Conservation (phyloP, 257 asterid species). For the Ehretia macrophylla region DNA sequence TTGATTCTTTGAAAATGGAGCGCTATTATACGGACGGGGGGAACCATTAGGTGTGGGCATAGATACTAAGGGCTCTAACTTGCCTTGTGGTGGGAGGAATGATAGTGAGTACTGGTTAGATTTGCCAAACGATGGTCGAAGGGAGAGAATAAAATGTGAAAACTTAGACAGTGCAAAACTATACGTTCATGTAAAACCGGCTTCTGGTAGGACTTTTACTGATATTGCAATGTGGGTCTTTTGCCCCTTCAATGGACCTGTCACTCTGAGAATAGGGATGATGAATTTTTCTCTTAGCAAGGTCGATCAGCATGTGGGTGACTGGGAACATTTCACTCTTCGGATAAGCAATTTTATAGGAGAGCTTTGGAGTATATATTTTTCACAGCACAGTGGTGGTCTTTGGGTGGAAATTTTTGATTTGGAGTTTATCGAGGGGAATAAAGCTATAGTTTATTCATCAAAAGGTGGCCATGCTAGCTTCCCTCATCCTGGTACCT, state of each 20-base stretch:
- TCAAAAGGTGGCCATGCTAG: conserved; percentile 84
- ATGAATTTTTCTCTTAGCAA: conserved; percentile 52
- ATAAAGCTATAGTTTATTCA: conserved; percentile 67
- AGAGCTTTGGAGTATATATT: conserved; percentile 81
- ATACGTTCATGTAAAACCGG: conserved; percentile 82
- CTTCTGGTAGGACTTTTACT: conserved; percentile 81
- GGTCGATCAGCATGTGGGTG: conserved; percentile 89
- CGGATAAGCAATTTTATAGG: conserved; percentile 82
- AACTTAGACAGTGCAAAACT: conserved; percentile 69
- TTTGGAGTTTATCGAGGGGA: conserved; percentile 71
- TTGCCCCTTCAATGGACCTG: conserved; percentile 91
- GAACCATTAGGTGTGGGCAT: conserved; percentile 38
- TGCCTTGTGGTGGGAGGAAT: conserved; percentile 72
- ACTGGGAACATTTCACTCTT: conserved; percentile 96
- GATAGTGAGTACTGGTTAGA: conserved; percentile 85
- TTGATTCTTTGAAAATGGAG: conserved; percentile 80
- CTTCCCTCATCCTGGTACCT: conserved; percentile 78
- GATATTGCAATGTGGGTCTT: conserved; percentile 89
- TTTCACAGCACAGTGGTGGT: conserved; percentile 96
- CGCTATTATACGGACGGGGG: conserved; percentile 42
- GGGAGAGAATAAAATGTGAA: conserved; percentile 49
- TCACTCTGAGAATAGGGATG: conserved; percentile 61
- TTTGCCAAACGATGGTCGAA: conserved; percentile 49
- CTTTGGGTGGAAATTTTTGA: conserved; percentile 69
- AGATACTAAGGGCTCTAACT: conserved; percentile 61